Conservation (phyloP, 306 rosid species). For the Quercus variabilis region DNA sequence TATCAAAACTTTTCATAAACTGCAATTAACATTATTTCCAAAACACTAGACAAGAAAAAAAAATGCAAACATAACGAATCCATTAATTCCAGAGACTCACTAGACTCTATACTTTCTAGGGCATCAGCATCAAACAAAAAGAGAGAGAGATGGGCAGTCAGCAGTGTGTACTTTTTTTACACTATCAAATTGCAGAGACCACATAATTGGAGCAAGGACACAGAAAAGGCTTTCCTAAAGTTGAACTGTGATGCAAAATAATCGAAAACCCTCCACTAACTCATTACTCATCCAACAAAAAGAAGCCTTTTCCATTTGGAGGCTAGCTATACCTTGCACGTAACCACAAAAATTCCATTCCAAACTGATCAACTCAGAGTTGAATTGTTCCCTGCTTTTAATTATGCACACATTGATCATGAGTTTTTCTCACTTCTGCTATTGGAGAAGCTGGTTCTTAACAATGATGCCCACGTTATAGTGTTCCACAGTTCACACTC, state of each 20-base stretch:
- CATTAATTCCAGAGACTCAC: background rate
- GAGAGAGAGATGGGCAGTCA: background rate
- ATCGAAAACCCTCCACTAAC: conserved; percentile 20
- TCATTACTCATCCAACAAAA: background rate
- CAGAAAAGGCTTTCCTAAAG: conserved; percentile 1
- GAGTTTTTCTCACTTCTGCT: background rate
- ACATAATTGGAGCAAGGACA: conserved; percentile 6
- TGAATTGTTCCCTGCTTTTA: conserved; percentile 16
- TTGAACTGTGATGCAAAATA: conserved; percentile 1
- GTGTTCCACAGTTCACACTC: background rate
- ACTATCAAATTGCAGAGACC: background rate
- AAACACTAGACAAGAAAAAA: background rate
- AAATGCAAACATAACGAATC: background rate
- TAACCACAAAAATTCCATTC: conserved; percentile 19
- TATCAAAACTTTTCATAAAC: background rate
- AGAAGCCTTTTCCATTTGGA: background rate
- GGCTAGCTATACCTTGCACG: conserved; percentile 23
- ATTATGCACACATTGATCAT: background rate
- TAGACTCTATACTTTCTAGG: background rate
- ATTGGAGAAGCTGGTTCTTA: background rate
- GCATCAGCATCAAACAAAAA: conserved; percentile 14
- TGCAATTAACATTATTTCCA: background rate
- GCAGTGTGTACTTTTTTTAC: too few relatives aligned
- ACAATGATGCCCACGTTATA: conserved; percentile 19
- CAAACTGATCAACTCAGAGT: conserved; percentile 28